phyloP scores from a whole-genome alignment of 805 yeast genomes.

The Lachancea kluyveri region DNA sequence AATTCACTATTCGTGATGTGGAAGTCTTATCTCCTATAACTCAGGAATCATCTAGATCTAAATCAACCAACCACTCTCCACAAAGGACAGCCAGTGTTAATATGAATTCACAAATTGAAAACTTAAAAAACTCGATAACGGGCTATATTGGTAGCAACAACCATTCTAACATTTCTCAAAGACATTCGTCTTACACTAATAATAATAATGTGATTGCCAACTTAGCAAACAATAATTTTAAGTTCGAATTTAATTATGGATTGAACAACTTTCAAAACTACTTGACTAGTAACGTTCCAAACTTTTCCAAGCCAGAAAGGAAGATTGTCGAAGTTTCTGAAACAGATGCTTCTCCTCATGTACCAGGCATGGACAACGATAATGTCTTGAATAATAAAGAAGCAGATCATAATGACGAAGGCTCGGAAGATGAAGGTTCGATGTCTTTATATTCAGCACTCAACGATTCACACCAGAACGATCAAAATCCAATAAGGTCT shows the following conservation, averaged over 20 bases:
- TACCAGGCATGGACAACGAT: constrained; percentile 1
- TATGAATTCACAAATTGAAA: constrained; percentile 3
- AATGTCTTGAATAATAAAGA: background rate
- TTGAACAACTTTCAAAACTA: constrained; percentile 8
- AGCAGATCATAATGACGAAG: constrained; percentile 14
- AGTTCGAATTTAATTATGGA: constrained; percentile 29
- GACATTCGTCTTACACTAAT: constrained; percentile 1
- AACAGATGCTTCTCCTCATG: constrained; percentile 6
- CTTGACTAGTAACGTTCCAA: constrained; percentile 3
- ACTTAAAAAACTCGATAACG: constrained; percentile 23
- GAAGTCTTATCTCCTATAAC: constrained; percentile 18
- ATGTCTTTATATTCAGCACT: constrained; percentile 61
- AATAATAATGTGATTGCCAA: constrained; percentile 19
- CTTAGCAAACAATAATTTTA: constrained; percentile 24
- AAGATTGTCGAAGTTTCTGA: background rate
- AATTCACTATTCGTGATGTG: constrained; percentile 24
- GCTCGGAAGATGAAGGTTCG: constrained; percentile 56
- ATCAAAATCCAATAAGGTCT: constrained; percentile 31
- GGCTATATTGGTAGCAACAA: constrained; percentile 17
- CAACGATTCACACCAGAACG: constrained; percentile 30
- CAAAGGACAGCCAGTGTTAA: background rate
- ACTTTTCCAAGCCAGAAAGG: background rate
- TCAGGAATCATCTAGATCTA: constrained; percentile 2
- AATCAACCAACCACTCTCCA: background rate
- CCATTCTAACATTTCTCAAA: background rate